Evolutionary conservation across 2,329 filamentous ascomycete species (phyloP).

Genomic region (Apiospora sp.): DNA sequence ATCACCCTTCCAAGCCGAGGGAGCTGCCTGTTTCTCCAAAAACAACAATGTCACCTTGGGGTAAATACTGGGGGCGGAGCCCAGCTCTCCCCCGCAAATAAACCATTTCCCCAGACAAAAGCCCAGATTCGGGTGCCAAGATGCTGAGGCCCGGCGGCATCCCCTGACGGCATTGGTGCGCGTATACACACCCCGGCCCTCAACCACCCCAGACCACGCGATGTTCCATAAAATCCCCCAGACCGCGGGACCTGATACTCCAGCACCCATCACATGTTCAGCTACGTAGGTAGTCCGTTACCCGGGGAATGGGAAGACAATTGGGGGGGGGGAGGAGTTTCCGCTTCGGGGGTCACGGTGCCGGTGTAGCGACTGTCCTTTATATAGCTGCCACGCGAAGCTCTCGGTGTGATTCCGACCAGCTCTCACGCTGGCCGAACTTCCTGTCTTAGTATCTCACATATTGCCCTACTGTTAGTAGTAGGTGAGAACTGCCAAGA

Average conservation of each 20-base stretch:
- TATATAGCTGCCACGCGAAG: constrained; percentile 4
- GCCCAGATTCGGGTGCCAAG: background rate
- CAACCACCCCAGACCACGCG: constrained; percentile 11
- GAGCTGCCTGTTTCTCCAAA: constrained; percentile 1
- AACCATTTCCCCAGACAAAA: constrained; percentile 5
- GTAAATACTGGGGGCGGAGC: constrained; percentile 16
- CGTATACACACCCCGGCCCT: constrained; percentile 7
- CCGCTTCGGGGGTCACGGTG: constrained; percentile 12
- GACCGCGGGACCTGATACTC: background rate
- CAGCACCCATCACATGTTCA: constrained; percentile 13
- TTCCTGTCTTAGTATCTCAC: background rate
- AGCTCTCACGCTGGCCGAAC: background rate
- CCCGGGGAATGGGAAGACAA: constrained; percentile 17
- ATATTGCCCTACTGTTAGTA: background rate
- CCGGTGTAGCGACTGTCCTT: background rate
- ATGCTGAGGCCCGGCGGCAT: background rate
- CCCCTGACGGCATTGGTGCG: constrained; percentile 1
- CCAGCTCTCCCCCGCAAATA: constrained; percentile 12
- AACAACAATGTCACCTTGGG: background rate
- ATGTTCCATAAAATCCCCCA: constrained; percentile 7
- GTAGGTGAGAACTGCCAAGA: constrained; percentile 25
- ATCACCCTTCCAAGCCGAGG: background rate
- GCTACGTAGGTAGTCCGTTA: background rate
- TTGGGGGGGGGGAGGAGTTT: background rate
- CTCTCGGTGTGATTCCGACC: background rate